Conservation (phyloP, 2,329 filamentous ascomycete genomes). For the Rhytidhysteron rufulum region DNA sequence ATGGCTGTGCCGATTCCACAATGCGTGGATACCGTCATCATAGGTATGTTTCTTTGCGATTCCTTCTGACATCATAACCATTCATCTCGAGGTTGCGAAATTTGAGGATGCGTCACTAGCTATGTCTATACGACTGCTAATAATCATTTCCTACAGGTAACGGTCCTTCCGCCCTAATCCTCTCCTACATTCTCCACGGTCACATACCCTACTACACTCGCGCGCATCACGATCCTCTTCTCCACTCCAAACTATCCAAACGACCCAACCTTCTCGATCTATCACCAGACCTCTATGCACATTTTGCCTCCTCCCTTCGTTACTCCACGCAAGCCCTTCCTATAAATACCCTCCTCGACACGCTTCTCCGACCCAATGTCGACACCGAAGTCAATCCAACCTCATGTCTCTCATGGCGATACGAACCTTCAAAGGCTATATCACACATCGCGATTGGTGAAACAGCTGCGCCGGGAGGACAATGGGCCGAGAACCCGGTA, state of each 20-base stretch:
- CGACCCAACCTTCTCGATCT: constrained; percentile 46
- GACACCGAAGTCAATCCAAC: constrained; percentile 53
- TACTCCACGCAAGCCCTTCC: constrained; percentile 61
- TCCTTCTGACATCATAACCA: too few relatives aligned
- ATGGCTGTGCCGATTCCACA: constrained; percentile 35
- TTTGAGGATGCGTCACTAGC: too few relatives aligned
- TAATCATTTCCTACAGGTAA: constrained; percentile 46
- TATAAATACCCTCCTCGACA: constrained; percentile 58
- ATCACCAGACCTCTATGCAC: constrained; percentile 51
- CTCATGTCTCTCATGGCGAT: constrained; percentile 53
- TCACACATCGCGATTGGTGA: constrained; percentile 54
- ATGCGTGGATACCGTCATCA: constrained; percentile 39
- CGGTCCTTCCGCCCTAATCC: constrained; percentile 58
- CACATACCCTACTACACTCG: constrained; percentile 55
- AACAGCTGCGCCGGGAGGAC: constrained; percentile 50
- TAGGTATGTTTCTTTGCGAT: too few relatives aligned
- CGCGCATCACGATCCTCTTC: constrained; percentile 55
- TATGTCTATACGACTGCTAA: constrained; percentile 17
- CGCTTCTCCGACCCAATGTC: constrained; percentile 55
- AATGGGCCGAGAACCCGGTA: constrained; percentile 56
- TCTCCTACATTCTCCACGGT: constrained; percentile 61
- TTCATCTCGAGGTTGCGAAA: too few relatives aligned
- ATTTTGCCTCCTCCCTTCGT: constrained; percentile 57
- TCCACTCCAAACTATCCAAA: constrained; percentile 53
- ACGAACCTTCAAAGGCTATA: constrained; percentile 48